phyloP scores from a whole-genome alignment of 1,284 basidiomycete genomes.

The Clitocybe nebularis region DNA sequence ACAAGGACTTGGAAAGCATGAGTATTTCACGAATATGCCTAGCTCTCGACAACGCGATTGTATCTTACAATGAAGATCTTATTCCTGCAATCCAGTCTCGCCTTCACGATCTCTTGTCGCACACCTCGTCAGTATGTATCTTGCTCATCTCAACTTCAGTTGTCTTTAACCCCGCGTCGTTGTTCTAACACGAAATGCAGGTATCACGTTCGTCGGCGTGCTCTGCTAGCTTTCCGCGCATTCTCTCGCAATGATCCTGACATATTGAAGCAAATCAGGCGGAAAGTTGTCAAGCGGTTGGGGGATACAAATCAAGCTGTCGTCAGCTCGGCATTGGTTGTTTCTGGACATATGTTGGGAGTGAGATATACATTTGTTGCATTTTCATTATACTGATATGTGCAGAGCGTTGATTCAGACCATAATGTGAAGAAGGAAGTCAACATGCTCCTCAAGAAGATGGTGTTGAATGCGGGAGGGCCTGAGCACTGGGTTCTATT shows the following conservation, averaged over 20 bases:
- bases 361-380: constrained; percentile 16
- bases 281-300: constrained; percentile 40
- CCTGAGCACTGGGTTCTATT: constrained; percentile 11
- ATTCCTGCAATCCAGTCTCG: constrained; percentile 71
- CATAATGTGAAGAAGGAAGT: constrained; percentile 4
- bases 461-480: background rate
- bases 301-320: constrained; percentile 46
- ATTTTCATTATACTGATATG: background rate
- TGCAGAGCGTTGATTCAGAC: constrained; percentile 15
- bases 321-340: constrained; percentile 43
- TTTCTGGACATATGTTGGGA: constrained; percentile 24
- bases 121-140: constrained; percentile 66
- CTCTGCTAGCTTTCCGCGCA: constrained; percentile 54
- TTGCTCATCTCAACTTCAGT: constrained; percentile 9
- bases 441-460: constrained; percentile 10
- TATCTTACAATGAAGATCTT: constrained; percentile 55
- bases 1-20: constrained; percentile 62
- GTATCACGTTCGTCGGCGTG: constrained; percentile 54
- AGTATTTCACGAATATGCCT: constrained; percentile 55
- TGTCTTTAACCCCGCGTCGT: constrained; percentile 7
- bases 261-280: constrained; percentile 43
- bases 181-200: constrained; percentile 30
- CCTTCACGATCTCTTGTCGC: constrained; percentile 58
- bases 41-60: constrained; percentile 65
- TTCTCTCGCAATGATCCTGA: constrained; percentile 46